These are phyloP conservation scores for Colletotrichum theobromicola DNA, from an alignment of 2,329 filamentous ascomycete genomes.

Conservation along the genomic window DNA sequence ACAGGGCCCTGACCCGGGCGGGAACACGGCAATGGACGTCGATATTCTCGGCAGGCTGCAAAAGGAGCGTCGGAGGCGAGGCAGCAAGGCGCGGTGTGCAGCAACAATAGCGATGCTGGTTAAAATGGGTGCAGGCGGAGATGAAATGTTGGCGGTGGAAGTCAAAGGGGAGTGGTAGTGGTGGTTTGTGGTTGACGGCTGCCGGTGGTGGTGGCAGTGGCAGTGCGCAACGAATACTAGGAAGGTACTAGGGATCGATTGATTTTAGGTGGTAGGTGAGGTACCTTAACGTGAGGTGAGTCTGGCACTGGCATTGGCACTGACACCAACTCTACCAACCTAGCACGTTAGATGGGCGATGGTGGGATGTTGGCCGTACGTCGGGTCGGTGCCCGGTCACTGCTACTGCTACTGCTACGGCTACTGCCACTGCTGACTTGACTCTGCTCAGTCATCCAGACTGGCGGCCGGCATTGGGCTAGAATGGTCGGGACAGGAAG, in stretches of 20 bases:
- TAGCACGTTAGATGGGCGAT: not conserved
- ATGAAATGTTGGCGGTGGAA: conserved; percentile 9
- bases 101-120: conserved; percentile 9
- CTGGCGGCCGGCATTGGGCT: conserved; percentile 11
- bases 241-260: not conserved
- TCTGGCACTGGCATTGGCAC: not conserved
- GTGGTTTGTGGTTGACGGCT: not conserved
- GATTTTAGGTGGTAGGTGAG: not conserved
- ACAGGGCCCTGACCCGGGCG: conserved; percentile 13
- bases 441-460: conserved; percentile 1
- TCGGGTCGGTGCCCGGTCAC: not conserved
- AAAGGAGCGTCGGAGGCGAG: conserved; percentile 10
- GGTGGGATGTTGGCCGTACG: not conserved
- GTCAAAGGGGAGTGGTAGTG: not conserved
- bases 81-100: not conserved
- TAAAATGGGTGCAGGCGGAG: not conserved
- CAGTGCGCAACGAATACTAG: not conserved
- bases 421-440: not conserved
- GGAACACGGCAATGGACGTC: not conserved
- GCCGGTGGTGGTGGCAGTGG: not conserved
- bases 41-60: not conserved
- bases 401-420: not conserved
- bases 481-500: not conserved
- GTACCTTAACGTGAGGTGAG: not conserved
- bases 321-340: not conserved